Conservation (phyloP, 805 yeast genomes). For the Nakazawaea molendinolei region DNA sequence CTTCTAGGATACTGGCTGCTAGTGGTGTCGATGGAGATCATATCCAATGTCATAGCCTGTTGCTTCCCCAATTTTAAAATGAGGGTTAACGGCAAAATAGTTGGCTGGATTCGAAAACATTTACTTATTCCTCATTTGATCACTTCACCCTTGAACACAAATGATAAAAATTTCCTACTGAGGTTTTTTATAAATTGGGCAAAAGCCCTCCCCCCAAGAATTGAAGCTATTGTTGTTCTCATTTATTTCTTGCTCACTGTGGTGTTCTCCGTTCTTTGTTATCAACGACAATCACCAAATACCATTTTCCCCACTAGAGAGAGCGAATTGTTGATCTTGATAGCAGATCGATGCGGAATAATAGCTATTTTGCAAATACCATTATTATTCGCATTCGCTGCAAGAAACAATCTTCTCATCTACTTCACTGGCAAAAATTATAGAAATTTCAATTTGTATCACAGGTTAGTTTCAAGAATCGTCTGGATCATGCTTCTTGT, state of each 20-base stretch:
- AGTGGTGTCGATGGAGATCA: constrained; percentile 19
- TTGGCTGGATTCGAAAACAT: constrained; percentile 26
- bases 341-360: constrained; percentile 43
- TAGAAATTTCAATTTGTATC: constrained; percentile 29
- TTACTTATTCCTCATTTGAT: constrained; percentile 26
- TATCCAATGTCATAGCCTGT: constrained; percentile 27
- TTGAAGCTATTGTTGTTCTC: constrained; percentile 24
- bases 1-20: constrained; percentile 27
- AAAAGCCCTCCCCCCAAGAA: constrained; percentile 25
- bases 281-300: constrained; percentile 21
- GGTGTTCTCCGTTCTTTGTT: constrained; percentile 23
- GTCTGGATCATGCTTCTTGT: constrained; percentile 29
- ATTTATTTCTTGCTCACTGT: constrained; percentile 22
- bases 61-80: constrained; percentile 25
- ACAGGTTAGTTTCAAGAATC: constrained; percentile 34
- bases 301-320: constrained; percentile 23
- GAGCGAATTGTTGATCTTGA: constrained; percentile 23
- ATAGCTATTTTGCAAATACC: constrained; percentile 33
- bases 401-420: constrained; percentile 27
- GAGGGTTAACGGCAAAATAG: constrained; percentile 16
- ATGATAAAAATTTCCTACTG: not conserved
- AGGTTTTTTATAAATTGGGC: constrained; percentile 11
- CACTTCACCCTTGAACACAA: not conserved
- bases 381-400: constrained; percentile 26
- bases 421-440: constrained; percentile 28